Evolutionary conservation across 352 stramenopile genomes (phyloP).

Genomic region (Globisporangium perplexum): DNA sequence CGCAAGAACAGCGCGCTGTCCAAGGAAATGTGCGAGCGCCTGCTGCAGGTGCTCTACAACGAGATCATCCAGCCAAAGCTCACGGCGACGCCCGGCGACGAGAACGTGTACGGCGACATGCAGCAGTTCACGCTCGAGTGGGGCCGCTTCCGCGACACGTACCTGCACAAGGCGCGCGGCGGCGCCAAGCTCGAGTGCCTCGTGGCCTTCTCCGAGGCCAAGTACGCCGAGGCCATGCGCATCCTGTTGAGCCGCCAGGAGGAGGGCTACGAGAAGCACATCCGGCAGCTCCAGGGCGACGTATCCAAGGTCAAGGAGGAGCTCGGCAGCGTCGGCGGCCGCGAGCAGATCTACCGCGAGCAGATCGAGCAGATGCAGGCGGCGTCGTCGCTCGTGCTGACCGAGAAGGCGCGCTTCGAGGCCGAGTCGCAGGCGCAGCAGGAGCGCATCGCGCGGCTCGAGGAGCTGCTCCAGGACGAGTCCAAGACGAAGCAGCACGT

Average conservation of each 20-base stretch:
- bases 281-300: constrained; percentile 65
- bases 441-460: constrained; percentile 61
- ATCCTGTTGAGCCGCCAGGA: constrained; percentile 78
- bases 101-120: constrained; percentile 69
- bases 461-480: constrained; percentile 62
- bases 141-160: constrained; percentile 66
- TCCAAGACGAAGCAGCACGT: constrained; percentile 57
- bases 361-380: constrained; percentile 84
- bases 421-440: constrained; percentile 61
- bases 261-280: constrained; percentile 83
- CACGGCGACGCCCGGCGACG: constrained; percentile 33
- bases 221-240: constrained; percentile 79
- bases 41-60: constrained; percentile 75
- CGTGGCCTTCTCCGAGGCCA: constrained; percentile 68
- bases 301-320: constrained; percentile 79
- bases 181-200: constrained; percentile 72
- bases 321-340: constrained; percentile 68
- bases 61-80: constrained; percentile 80
- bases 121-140: constrained; percentile 72
- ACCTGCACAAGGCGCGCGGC: constrained; percentile 61
- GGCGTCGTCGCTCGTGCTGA: constrained; percentile 68
- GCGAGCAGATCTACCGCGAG: constrained; percentile 82
- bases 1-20: constrained; percentile 50
- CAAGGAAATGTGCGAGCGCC: constrained; percentile 74
- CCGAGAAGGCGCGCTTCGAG: constrained; percentile 54